phyloP scores from a whole-genome alignment of 176 grass and related monocot genomes.

The Triticum turgidum region DNA sequence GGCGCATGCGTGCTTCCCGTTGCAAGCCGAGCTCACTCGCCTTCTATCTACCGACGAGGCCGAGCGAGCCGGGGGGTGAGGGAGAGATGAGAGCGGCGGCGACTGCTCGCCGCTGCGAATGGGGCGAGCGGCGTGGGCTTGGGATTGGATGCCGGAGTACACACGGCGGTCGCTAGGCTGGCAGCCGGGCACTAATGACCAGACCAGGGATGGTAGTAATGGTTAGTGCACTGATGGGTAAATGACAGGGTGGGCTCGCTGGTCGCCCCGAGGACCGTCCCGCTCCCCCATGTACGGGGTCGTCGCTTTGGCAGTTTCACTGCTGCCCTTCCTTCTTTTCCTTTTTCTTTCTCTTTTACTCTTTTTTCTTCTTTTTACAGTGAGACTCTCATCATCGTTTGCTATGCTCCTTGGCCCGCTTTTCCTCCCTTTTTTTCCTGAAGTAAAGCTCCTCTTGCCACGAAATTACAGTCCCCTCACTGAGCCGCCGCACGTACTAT shows the following conservation, averaged over 20 bases:
- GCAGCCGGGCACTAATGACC: not conserved
- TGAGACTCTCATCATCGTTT: not conserved
- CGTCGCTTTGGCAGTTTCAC: not conserved
- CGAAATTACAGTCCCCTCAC: not conserved
- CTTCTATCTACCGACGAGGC: not conserved
- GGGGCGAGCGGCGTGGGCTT: not conserved
- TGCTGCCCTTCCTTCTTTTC: not conserved
- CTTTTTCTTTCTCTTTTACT: not conserved
- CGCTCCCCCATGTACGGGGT: not conserved
- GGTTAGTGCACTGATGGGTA: not conserved
- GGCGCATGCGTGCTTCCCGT: not conserved
- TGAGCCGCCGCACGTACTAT: too few relatives aligned
- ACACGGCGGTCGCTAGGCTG: not conserved
- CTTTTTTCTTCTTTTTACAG: not conserved
- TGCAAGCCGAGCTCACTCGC: not conserved
- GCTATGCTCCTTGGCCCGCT: not conserved
- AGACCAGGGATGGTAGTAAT: too few relatives aligned
- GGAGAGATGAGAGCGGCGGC: not conserved
- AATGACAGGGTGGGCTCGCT: not conserved
- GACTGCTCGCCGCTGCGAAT: not conserved
- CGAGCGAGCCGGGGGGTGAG: not conserved
- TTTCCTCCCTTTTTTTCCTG: not conserved
- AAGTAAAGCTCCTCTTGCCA: not conserved
- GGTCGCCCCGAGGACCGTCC: not conserved
- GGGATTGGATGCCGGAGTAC: constrained; percentile 3